Conservation (phyloP, 257 asterid species). For the Haberlea rhodopensis region DNA sequence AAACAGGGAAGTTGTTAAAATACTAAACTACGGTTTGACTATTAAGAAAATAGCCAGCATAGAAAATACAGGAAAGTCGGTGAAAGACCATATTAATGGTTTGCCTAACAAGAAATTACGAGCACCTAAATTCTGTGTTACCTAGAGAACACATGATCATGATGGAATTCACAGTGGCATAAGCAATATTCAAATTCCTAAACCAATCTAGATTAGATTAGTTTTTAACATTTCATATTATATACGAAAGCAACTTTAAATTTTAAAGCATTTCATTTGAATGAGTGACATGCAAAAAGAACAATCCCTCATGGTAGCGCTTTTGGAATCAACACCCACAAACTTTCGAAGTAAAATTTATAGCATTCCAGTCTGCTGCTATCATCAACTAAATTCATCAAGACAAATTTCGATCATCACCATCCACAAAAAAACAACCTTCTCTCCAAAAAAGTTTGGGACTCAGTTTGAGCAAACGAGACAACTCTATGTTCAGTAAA, state of each 20-base stretch:
- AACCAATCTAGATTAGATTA: not conserved
- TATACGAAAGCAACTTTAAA: slow-evolving; percentile 1
- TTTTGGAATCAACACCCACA: slow-evolving; percentile 4
- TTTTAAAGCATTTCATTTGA: not conserved
- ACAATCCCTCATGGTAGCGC: not conserved
- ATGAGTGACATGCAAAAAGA: not conserved
- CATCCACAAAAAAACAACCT: slow-evolving; percentile 41
- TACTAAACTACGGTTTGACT: not conserved
- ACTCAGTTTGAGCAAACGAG: slow-evolving; percentile 67
- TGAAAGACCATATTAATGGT: not conserved
- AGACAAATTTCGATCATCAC: not conserved
- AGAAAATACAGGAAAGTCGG: too few species aligned
- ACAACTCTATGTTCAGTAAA: slow-evolving; percentile 71
- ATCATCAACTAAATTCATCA: not conserved
- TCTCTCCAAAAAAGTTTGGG: slow-evolving; percentile 89
- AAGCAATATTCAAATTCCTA: slow-evolving; percentile 3
- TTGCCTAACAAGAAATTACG: not conserved
- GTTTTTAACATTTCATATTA: not conserved
- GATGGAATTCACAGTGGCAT: not conserved
- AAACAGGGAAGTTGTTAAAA: slow-evolving; percentile 5
- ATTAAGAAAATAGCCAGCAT: not conserved
- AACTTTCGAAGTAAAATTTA: slow-evolving; percentile 2
- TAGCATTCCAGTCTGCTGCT: not conserved
- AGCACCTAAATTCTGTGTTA: not conserved
- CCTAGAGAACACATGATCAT: slow-evolving; percentile 11